Evolutionary conservation across 495 filamentous ascomycete species (phyloP).

Genomic region (Xylaria venustula): DNA sequence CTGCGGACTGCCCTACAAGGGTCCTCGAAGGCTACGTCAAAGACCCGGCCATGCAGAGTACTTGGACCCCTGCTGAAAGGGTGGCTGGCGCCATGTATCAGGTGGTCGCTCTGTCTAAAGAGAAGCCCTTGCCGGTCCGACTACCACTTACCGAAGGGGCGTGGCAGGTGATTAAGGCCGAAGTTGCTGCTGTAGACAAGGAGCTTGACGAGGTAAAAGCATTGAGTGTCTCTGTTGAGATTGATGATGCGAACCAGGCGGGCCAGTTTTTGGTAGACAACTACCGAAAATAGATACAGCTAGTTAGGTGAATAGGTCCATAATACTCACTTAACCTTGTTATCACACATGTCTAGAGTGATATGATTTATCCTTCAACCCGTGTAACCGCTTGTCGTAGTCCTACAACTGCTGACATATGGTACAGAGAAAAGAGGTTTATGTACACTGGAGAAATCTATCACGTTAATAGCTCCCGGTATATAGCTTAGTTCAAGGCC

Average conservation of each 20-base stretch:
- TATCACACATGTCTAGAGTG: too few species aligned
- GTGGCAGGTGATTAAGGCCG: conserved; percentile 35
- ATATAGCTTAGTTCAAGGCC: too few species aligned
- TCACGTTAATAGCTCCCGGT: too few species aligned
- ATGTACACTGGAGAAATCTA: too few species aligned
- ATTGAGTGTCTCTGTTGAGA: conserved; percentile 25
- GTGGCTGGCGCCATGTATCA: conserved; percentile 35
- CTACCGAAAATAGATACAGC: too few species aligned
- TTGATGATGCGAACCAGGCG: conserved; percentile 11
- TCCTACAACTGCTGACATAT: too few species aligned
- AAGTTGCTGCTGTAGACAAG: conserved; percentile 27
- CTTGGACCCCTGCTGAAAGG: conserved; percentile 32
- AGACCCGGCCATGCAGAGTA: conserved; percentile 26
- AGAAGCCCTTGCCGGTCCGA: conserved; percentile 32
- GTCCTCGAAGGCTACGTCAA: conserved; percentile 34
- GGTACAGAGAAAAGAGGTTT: too few species aligned
- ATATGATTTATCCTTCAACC: too few species aligned
- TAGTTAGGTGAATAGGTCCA: too few species aligned
- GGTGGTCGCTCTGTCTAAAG: conserved; percentile 30
- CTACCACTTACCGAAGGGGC: conserved; percentile 40
- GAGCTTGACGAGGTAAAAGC: conserved; percentile 33
- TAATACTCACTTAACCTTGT: too few species aligned
- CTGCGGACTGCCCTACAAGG: conserved; percentile 31
- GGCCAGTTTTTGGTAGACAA: conserved; percentile 17
- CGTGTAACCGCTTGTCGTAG: too few species aligned